Base-by-base conservation (phyloP, 164 flowering plant species). In the Sedum album region DNA sequence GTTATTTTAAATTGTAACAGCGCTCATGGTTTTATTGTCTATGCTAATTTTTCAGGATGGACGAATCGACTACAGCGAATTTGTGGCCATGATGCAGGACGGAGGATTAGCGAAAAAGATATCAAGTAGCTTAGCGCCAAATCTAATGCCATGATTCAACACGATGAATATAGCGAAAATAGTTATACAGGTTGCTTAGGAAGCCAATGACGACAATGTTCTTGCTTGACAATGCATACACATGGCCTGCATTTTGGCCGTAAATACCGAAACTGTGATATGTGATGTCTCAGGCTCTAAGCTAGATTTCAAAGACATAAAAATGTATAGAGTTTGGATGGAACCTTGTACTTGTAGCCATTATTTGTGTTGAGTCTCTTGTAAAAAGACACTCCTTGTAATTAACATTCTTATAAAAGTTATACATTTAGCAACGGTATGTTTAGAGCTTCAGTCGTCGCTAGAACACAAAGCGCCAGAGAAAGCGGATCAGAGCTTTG, bases 31-130 rank as follows among this genome's bases (percentile, higher is more conserved):
- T 6, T 41, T 17, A 13, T 44, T 36, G 15, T 7, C 46, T 9
- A 7, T 41, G 46, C 15, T 21, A 10, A n/a, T 33, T 66, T 69
- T 74, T 53, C 84, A 87, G 96, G 96, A 89, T 74, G 96, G 96
- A 6, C 82, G 84, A 48, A 87, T 89, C 11, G 92, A 89, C 75
- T 87, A 89, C 80, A 83, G 62, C 55, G 90, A 89, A 68, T 89
- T 89, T 70, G 96, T 79, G 46, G 84, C 85, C 7, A 87, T 89
- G 96, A 89, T 89, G 96, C 88, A 85, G 79, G 85, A 79, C 53
- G 68, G 73, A 13, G 78, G 69, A 49, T 78, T 81, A 25, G 79
- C 75, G 38, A 74, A 65, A 67, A 77, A 72, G 72, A 53, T 53
- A 2, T 20, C 60, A 6, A 55, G 11, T 26, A 26, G 57, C 31